These are phyloP conservation scores for Juncus inflexus DNA, from an alignment of 176 grass and related monocot genomes.

Conservation along the genomic window DNA sequence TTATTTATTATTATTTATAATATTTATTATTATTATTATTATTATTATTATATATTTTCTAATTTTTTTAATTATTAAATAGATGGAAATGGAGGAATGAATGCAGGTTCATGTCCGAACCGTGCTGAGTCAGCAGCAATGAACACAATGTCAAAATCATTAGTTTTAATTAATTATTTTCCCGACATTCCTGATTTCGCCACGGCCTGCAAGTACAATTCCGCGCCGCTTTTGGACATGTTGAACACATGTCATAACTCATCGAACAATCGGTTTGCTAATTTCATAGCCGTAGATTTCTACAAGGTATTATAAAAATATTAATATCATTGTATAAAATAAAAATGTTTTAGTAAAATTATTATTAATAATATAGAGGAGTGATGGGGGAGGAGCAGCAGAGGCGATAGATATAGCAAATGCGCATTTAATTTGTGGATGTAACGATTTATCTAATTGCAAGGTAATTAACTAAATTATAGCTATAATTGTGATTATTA, in stretches of 20 bases:
- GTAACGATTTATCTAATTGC: constrained; percentile 48
- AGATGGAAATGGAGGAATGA: constrained; percentile 83
- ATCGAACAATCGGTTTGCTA: constrained; percentile 56
- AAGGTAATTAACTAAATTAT: constrained; percentile 37
- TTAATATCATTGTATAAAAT: not conserved
- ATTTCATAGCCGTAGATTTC: constrained; percentile 87
- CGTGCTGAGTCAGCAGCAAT: constrained; percentile 71
- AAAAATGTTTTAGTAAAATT: not conserved
- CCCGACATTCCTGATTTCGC: constrained; percentile 38
- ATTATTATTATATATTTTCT: not conserved
- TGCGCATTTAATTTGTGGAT: constrained; percentile 60
- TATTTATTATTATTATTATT: not conserved
- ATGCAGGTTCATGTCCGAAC: constrained; percentile 45
- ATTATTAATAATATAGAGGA: constrained; percentile 43
- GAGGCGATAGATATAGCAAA: constrained; percentile 69
- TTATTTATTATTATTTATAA: not conserved
- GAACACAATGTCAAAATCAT: constrained; percentile 67
- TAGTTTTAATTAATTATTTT: constrained; percentile 92
- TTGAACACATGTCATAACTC: constrained; percentile 44
- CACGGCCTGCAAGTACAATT: constrained; percentile 73
- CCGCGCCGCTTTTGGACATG: constrained; percentile 49
- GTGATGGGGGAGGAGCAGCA: constrained; percentile 53
- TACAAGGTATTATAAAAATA: constrained; percentile 47
- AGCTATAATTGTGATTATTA: not conserved
- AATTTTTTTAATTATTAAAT: not conserved